Percentiles rank a stretch among this genome's conserved stretches.
These are phyloP conservation scores for Teunomyces tritomae DNA, from an alignment of 805 yeast genomes.

Conservation along the genomic window DNA sequence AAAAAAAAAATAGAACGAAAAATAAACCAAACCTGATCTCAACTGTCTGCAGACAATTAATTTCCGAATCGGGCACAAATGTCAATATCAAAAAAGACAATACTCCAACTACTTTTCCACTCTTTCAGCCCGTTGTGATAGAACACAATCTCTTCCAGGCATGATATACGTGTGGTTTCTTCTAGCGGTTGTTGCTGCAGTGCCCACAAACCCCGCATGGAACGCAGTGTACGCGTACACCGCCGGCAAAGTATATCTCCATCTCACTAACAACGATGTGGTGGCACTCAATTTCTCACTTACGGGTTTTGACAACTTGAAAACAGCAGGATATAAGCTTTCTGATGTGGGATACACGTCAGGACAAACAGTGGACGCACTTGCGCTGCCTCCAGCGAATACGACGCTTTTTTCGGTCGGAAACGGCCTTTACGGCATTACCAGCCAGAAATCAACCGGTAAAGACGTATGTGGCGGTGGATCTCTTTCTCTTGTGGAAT, in stretches of 20 bases:
- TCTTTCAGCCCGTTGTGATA: not conserved
- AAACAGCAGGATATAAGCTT: not conserved
- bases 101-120: not conserved
- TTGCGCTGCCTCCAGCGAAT: conserved; percentile 32
- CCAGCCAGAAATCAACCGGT: conserved; percentile 5
- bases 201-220: conserved; percentile 16
- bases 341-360: conserved; percentile 15
- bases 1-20: no score
- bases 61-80: conserved; percentile 9
- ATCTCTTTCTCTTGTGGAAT: conserved; percentile 19
- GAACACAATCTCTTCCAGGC: no score
- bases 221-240: conserved; percentile 34
- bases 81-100: not conserved
- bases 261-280: conserved; percentile 35
- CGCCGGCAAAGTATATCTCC: conserved; percentile 33
- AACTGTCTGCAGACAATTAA: not conserved
- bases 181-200: not conserved
- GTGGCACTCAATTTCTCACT: conserved; percentile 35
- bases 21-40: no score
- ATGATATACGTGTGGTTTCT: not conserved
- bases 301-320: conserved; percentile 22
- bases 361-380: conserved; percentile 18
- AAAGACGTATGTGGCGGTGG: conserved; percentile 29
- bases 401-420: conserved; percentile 30
- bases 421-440: conserved; percentile 29